Conservation (phyloP, 1,284 basidiomycete genomes). For the Vanrija humicola region DNA sequence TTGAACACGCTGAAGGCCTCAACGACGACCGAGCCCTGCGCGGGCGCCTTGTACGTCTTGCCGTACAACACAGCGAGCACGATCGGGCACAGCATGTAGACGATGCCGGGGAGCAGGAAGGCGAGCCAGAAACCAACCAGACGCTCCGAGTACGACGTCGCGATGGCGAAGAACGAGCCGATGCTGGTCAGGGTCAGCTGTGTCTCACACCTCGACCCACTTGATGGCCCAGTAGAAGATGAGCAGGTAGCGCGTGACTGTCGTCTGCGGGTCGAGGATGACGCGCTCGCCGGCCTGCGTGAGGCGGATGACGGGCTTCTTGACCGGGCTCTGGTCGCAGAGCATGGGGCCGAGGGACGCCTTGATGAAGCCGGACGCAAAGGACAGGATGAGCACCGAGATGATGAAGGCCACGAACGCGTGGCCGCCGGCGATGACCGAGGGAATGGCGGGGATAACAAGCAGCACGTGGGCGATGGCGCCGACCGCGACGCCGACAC, state of each 20-base stretch:
- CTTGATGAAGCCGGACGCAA: constrained; percentile 48
- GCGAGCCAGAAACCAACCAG: constrained; percentile 50
- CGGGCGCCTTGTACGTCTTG: constrained; percentile 43
- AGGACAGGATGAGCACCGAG: constrained; percentile 44
- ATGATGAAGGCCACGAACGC: constrained; percentile 43
- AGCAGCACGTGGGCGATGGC: constrained; percentile 41
- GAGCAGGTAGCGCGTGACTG: constrained; percentile 41
- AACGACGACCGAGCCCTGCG: constrained; percentile 51
- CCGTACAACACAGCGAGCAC: constrained; percentile 33
- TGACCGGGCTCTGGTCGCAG: constrained; percentile 47
- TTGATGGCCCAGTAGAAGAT: constrained; percentile 36
- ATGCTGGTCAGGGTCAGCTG: constrained; percentile 25
- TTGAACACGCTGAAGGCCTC: constrained; percentile 42
- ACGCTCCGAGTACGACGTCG: constrained; percentile 42
- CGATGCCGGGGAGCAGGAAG: constrained; percentile 51
- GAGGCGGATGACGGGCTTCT: constrained; percentile 30
- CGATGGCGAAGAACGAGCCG: constrained; percentile 37
- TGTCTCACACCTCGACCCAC: constrained; percentile 4
- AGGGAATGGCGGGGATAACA: constrained; percentile 43
- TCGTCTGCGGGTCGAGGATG: constrained; percentile 45
- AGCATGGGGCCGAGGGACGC: constrained; percentile 45
- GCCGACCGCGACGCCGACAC: constrained; percentile 47
- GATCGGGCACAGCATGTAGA: constrained; percentile 50
- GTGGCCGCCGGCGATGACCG: constrained; percentile 31
- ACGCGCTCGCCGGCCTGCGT: constrained; percentile 42